A percentile compares a stretch with the other conserved stretches of the same genome.
phyloP scores from a whole-genome alignment of 2,329 filamentous ascomycete species.

The Sclerotinia subarctica region DNA sequence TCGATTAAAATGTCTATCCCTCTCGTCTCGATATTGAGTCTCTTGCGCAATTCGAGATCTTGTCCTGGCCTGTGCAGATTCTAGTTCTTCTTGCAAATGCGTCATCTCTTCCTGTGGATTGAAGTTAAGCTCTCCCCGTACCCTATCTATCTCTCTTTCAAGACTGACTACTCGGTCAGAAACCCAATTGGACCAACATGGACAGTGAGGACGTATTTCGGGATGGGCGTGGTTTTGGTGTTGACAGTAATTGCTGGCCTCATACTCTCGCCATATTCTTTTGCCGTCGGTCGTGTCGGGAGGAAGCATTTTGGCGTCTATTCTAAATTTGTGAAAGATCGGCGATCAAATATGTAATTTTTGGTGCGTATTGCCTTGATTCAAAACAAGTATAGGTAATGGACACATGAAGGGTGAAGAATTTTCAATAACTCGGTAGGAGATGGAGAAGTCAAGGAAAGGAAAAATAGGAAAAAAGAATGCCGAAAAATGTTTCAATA shows the following conservation, averaged over 20 bases:
- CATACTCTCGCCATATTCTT: slow-evolving; percentile 7
- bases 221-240: not conserved
- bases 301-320: not conserved
- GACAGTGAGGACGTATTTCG: not conserved
- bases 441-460: not conserved
- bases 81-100: not conserved
- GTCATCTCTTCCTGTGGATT: not conserved
- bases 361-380: not conserved
- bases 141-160: not conserved
- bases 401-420: not conserved
- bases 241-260: not conserved
- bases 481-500: not conserved
- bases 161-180: not conserved
- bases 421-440: not conserved
- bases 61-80: slow-evolving; percentile 5
- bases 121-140: not conserved
- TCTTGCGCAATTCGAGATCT: slow-evolving; percentile 11
- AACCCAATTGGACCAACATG: slow-evolving; percentile 10
- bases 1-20: slow-evolving; percentile 18
- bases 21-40: slow-evolving; percentile 7
- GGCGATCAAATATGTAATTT: not conserved
- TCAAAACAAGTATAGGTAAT: not conserved
- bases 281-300: not conserved
- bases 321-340: not conserved
- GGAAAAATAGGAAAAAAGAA: too few relatives aligned